Percentiles rank a stretch among this genome's conserved stretches.
Conservation (phyloP, 192 early-diverging fungal genomes). For the Backusella parvicylindrica region DNA sequence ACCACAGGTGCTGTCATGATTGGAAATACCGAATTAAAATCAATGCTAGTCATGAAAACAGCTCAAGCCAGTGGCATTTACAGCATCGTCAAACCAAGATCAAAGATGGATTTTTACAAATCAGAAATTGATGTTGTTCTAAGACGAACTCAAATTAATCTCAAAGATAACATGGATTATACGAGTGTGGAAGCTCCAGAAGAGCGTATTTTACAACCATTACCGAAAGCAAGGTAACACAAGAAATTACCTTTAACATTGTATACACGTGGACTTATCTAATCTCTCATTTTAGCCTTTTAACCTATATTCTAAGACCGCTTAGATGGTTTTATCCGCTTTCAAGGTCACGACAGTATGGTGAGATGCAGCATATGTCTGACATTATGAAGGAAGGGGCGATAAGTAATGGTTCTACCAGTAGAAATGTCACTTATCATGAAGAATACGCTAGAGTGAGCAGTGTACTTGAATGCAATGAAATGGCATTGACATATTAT, state of each 20-base stretch:
- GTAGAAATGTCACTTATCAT: conserved; percentile 10
- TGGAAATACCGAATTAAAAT: conserved; percentile 64
- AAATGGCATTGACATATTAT: conserved; percentile 59
- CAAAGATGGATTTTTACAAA: conserved; percentile 56
- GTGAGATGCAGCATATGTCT: conserved; percentile 24
- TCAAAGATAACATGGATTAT: conserved; percentile 65
- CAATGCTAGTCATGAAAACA: conserved; percentile 58
- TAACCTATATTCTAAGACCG: conserved; percentile 6
- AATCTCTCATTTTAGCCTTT: not conserved
- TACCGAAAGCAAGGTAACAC: not conserved
- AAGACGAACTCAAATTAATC: conserved; percentile 47
- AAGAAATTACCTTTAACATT: not conserved
- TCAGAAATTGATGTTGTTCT: conserved; percentile 50
- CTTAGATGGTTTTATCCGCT: not conserved
- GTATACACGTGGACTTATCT: not conserved
- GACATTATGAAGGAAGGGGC: not conserved
- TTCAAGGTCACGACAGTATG: conserved; percentile 8
- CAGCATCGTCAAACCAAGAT: conserved; percentile 48
- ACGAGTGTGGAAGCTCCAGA: conserved; percentile 25
- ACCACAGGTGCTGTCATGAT: conserved; percentile 65
- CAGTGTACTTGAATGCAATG: conserved; percentile 54
- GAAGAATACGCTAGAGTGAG: conserved; percentile 68
- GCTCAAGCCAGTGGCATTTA: conserved; percentile 57
- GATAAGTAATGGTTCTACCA: not conserved
- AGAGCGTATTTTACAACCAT: not conserved